These are phyloP conservation scores for Starmerella roubikii DNA, from an alignment of 805 yeast genomes.

Conservation along the genomic window DNA sequence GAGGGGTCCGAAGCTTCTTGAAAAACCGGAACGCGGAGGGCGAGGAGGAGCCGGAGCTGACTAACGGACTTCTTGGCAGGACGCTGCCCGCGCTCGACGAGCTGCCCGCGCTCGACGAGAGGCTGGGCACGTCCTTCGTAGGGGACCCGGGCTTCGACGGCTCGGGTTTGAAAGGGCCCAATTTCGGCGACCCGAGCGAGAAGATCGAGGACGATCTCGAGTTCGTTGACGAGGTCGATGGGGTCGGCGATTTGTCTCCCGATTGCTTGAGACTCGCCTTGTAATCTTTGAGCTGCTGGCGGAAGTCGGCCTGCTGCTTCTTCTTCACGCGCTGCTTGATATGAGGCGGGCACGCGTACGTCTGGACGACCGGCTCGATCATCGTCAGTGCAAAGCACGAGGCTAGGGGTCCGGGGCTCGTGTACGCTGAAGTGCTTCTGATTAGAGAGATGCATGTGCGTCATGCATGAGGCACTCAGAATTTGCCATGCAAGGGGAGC, in stretches of 20 bases:
- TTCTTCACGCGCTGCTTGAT: slow-evolving; percentile 14
- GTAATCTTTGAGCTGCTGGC: neutral
- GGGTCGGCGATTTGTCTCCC: too few relatives aligned
- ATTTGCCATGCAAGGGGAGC: too few relatives aligned
- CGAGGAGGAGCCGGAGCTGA: neutral
- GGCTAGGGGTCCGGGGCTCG: too few relatives aligned
- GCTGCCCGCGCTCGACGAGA: neutral
- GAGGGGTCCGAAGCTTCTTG: slow-evolving; percentile 18
- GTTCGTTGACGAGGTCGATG: neutral
- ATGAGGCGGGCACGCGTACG: slow-evolving; percentile 21
- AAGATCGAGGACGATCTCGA: neutral
- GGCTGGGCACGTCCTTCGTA: too few relatives aligned
- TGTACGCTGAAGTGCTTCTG: too few relatives aligned
- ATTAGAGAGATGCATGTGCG: too few relatives aligned
- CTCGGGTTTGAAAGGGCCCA: too few relatives aligned
- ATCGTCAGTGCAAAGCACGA: too few relatives aligned
- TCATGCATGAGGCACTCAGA: too few relatives aligned
- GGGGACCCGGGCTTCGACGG: neutral
- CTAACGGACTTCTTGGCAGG: neutral
- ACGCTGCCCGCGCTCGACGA: neutral
- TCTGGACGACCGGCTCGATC: slow-evolving; percentile 20
- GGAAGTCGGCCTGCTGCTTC: slow-evolving; percentile 3
- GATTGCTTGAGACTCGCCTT: too few relatives aligned
- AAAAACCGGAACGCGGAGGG: slow-evolving; percentile 2
- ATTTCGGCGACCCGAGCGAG: too few relatives aligned